phyloP scores from a whole-genome alignment of 306 rosid genomes.

The Dalbergia cochinchinensis region DNA sequence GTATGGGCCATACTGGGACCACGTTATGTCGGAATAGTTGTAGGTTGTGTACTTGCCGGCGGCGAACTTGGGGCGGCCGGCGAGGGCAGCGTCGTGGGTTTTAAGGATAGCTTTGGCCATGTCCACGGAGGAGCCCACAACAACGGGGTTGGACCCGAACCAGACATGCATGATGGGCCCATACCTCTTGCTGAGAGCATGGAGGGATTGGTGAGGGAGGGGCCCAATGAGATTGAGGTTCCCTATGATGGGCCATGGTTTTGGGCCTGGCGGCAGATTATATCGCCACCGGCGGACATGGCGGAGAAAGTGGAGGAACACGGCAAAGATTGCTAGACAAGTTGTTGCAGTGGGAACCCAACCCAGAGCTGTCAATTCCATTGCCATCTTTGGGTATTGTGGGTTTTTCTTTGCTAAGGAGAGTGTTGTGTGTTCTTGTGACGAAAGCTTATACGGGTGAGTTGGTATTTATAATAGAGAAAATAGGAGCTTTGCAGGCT shows the following conservation, averaged over 20 bases:
- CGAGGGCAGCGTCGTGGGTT: slow-evolving; percentile 68
- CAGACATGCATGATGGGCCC: slow-evolving; percentile 76
- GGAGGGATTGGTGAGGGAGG: slow-evolving; percentile 77
- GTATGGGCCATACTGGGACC: slow-evolving; percentile 87
- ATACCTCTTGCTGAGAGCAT: slow-evolving; percentile 59
- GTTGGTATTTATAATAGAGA: neutral
- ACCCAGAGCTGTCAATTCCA: slow-evolving; percentile 40
- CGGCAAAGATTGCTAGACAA: slow-evolving; percentile 54
- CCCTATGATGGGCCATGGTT: slow-evolving; percentile 88
- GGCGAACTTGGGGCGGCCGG: slow-evolving; percentile 66
- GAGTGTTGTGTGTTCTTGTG: neutral
- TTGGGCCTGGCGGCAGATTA: slow-evolving; percentile 83
- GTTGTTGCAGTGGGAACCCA: slow-evolving; percentile 51
- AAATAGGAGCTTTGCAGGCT: neutral
- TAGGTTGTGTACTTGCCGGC: slow-evolving; percentile 86
- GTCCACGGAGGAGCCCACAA: slow-evolving; percentile 70
- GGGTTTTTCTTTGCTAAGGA: neutral
- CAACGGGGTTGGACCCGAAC: slow-evolving; percentile 69
- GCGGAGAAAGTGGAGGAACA: slow-evolving; percentile 61
- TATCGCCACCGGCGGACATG: slow-evolving; percentile 52
- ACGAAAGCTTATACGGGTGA: neutral
- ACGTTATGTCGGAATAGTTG: slow-evolving; percentile 76
- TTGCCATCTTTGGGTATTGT: slow-evolving; percentile 6
- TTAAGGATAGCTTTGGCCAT: slow-evolving; percentile 71
- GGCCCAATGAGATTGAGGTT: slow-evolving; percentile 79